These are phyloP conservation scores for Xanthoconium purpureum DNA, from an alignment of 768 basidiomycete genomes.

Conservation along the genomic window DNA sequence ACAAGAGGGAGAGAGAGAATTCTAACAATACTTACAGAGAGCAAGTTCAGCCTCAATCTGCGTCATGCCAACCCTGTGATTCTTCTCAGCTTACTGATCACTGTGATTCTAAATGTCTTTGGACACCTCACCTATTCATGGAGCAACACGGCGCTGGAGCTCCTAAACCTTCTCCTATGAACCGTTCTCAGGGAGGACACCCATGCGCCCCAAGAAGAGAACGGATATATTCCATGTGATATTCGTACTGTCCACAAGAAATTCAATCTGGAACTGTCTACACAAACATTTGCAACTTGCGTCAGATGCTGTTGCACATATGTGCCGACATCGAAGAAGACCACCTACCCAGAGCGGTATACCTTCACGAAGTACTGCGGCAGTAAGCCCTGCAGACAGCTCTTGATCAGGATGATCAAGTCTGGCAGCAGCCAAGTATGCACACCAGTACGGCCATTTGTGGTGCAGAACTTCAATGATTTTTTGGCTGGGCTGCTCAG, in stretches of 20 bases:
- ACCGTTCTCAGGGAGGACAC: too few species aligned
- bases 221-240: not conserved
- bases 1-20: too few species aligned
- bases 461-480: constrained; percentile 27
- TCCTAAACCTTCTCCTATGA: not conserved
- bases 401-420: not conserved
- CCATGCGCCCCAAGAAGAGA: not conserved
- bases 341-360: constrained; percentile 26
- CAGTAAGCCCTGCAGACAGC: constrained; percentile 16
- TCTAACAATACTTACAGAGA: not conserved
- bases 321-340: too few species aligned
- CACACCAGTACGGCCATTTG: constrained; percentile 13
- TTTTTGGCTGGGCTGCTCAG: constrained; percentile 30
- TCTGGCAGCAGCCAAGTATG: not conserved
- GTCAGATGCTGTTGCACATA: not conserved
- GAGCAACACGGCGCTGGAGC: not conserved
- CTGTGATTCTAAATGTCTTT: not conserved
- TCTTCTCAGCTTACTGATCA: not conserved
- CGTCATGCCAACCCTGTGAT: not conserved
- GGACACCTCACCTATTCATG: not conserved
- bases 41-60: not conserved
- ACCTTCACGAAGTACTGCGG: constrained; percentile 10
- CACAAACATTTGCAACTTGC: not conserved
- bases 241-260: not conserved
- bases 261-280: not conserved